Evolutionary conservation across 129 eudicot genomes (phyloP), one percentile per base, ranked within the genome.

Genomic region (Lactuca saligna): DNA sequence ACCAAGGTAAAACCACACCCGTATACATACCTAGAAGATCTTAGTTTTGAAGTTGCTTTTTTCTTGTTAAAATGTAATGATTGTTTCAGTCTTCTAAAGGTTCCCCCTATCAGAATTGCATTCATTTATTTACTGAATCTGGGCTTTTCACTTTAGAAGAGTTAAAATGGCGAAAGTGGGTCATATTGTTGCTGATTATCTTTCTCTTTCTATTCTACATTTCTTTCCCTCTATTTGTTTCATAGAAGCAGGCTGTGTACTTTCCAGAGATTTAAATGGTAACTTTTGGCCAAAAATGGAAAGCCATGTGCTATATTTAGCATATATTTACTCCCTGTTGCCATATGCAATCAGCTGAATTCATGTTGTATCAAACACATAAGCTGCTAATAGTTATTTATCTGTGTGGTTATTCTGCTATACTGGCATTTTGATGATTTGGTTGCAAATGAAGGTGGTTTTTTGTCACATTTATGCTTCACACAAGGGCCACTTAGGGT

Each of bases 341-440:
- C 63, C 8, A 3, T 55, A 46, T 20, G 54, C 17, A 55, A 11
- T 54, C 12, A 15, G 42, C 9, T 4, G 62, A 54, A 37, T n/a
- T 15, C 29, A 12, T 25, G 55, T 48, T 65, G 41, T 9, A 37
- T 32, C 17, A 51, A 10, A 29, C 9, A n/a, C 7, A 55, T 55
- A 17, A 63, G 49, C 35, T 69, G 25, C 64, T 55, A 25, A 55
- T 69, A 20, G 73, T 10, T 69, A 37, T 44, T 12, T 35, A 54
- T 48, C 15, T 68, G 48, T 34, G 35, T 35, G 73, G 9, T 53
- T 35, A 25, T 17, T 32, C 32, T 69, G 63, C 32, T 8, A 17
- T 20, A 33, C 13, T 53, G 63, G 17, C 29, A 10, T 55, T 54
- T 57, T 42, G n/a, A 63, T 16, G 54, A 25, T 25, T 25, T 25